phyloP scores from a whole-genome alignment of 75 land plant species.

The Pseudotsuga menziesii region DNA sequence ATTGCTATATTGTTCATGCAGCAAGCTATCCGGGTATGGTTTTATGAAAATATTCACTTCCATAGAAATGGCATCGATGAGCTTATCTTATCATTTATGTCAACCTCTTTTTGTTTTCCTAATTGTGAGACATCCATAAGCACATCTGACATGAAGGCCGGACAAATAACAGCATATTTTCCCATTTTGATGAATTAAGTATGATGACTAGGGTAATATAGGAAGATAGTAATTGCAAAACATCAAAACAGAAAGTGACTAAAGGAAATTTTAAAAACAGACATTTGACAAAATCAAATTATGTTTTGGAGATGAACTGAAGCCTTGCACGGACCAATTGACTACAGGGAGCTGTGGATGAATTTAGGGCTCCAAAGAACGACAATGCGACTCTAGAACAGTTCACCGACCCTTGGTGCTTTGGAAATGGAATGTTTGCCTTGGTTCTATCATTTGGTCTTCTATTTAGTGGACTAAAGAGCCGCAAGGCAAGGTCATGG shows the following conservation, averaged over 20 bases:
- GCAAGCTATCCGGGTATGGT: constrained; percentile 82
- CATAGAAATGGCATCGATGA: neutral
- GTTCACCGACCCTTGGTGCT: constrained; percentile 47
- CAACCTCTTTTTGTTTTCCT: too few species aligned
- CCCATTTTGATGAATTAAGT: neutral
- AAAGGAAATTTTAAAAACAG: too few species aligned
- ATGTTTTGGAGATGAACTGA: neutral
- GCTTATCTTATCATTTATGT: too few species aligned
- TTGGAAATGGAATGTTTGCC: constrained; percentile 73
- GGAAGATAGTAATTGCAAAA: too few species aligned
- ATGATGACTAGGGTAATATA: neutral
- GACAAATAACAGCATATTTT: neutral
- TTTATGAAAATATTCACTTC: neutral
- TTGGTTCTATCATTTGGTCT: constrained; percentile 67
- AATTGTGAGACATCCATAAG: too few species aligned
- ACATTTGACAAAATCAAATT: neutral
- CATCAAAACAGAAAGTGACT: too few species aligned
- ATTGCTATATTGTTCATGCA: constrained; percentile 97
- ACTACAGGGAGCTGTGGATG: constrained; percentile 53
- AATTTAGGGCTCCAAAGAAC: constrained; percentile 44
- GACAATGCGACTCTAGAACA: constrained; percentile 33
- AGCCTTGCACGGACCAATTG: neutral
- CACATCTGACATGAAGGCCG: too few species aligned
- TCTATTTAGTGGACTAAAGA: constrained; percentile 52
- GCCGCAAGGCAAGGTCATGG: constrained; percentile 66